phyloP scores from a whole-genome alignment of 208 protist species.

The Leishmania braziliensis region DNA sequence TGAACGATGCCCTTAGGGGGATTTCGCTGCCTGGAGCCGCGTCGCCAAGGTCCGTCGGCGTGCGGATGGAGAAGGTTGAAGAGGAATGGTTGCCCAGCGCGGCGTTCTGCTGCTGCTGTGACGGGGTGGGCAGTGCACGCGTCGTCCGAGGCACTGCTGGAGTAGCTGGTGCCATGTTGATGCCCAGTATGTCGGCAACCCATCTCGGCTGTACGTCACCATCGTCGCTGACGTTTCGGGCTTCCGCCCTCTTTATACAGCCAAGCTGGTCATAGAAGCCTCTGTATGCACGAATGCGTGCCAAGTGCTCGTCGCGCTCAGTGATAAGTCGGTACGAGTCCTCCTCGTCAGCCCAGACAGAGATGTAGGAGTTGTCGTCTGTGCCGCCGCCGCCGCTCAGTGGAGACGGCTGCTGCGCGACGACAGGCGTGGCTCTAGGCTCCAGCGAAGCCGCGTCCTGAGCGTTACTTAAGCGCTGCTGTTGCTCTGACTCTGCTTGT shows the following conservation, averaged over 20 bases:
- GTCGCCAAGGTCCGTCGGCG: neutral
- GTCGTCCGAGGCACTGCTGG: neutral
- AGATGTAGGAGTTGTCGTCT: neutral
- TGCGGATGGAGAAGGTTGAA: neutral
- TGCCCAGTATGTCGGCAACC: neutral
- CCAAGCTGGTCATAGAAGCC: constrained; percentile 25
- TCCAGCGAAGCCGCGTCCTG: neutral
- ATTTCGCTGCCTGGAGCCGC: neutral
- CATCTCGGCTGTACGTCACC: neutral
- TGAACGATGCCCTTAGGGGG: neutral
- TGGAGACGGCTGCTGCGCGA: neutral
- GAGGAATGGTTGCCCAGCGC: neutral
- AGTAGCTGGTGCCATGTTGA: neutral
- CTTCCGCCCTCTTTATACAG: neutral
- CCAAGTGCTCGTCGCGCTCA: constrained; percentile 30
- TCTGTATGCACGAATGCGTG: constrained; percentile 25
- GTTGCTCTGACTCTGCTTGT: neutral
- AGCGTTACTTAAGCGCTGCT: neutral
- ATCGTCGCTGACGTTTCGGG: neutral
- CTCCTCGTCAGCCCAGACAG: constrained; percentile 30
- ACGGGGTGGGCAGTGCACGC: neutral
- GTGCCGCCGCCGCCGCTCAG: neutral
- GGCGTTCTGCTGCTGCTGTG: neutral
- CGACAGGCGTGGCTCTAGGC: neutral
- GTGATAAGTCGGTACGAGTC: constrained; percentile 29